Base-by-base conservation (phyloP, 495 filamentous ascomycete species). In the Aspergillus biplanus region DNA sequence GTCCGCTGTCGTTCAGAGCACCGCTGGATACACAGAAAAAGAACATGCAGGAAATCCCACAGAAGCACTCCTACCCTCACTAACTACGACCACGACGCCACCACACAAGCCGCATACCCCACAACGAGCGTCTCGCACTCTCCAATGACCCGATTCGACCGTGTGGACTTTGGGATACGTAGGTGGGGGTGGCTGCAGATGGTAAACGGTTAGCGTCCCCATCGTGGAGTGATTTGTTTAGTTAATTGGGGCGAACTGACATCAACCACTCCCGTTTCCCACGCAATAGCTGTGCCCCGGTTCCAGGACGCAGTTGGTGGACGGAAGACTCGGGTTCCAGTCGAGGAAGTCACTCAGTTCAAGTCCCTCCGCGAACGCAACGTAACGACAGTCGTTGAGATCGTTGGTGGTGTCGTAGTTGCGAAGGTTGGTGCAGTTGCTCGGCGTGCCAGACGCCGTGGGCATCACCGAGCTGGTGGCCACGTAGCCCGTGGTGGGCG, bases 51-150 rank as follows among this genome's bases (percentile, higher is more conserved):
- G 7, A 48, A 48, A 48, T 48, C 16, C 46, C 46, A 48, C 46
- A 48, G 46, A 7, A 48, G 46, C 46, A n/a, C 16, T 18, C 7
- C 6, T 5, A 48, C 46, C 46, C n/a, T n/a, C n/a, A n/a, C 46
- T 48, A 6, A 55, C 54, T 56, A 42, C 15, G 54, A n/a, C n/a
- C n/a, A 42, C 6, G 34, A 39, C 16, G 65, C 69, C 18, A 63
- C 69, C n/a, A 62, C 62, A 61, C 69, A 71, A 39, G 67, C 61
- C 31, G 59, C 64, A 53, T 71, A 66, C 21, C 63, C 66, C 32
- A 69, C 32, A 37, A n/a, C n/a, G n/a, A n/a, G n/a, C n/a, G n/a
- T n/a, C n/a, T n/a, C n/a, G n/a, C n/a, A n/a, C n/a, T n/a, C n/a
- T n/a, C n/a, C n/a, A n/a, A n/a, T n/a, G n/a, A n/a, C n/a, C n/a